Percentiles rank a stretch among this genome's conserved stretches.
Evolutionary conservation across 306 rosid genomes (phyloP).

Genomic region (Prosopis cineraria): DNA sequence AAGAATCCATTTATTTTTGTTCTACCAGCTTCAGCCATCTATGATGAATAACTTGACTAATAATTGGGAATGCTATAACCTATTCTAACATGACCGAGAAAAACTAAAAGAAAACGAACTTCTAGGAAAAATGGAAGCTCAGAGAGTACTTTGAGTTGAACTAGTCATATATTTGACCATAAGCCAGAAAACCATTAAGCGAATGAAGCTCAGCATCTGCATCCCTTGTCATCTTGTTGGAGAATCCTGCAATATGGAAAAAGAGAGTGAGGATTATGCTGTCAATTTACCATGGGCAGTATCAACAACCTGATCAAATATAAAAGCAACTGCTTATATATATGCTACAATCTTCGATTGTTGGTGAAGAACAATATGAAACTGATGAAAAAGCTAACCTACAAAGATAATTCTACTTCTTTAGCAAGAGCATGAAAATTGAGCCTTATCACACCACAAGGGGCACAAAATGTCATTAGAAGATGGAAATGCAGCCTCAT

Average conservation of each 20-base stretch:
- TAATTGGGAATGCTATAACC: constrained; percentile 27
- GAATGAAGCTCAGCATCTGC: constrained; percentile 68
- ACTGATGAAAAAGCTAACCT: background rate
- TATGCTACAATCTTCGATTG: background rate
- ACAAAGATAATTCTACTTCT: background rate
- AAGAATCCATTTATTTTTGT: background rate
- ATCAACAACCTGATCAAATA: constrained; percentile 23
- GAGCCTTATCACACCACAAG: background rate
- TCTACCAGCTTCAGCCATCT: constrained; percentile 26
- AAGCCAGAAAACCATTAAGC: constrained; percentile 63
- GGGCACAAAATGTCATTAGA: constrained; percentile 1
- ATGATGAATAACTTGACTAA: background rate
- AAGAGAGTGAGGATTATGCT: constrained; percentile 5
- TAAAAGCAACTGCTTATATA: background rate
- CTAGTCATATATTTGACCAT: constrained; percentile 38
- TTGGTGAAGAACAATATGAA: background rate
- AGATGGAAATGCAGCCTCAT: constrained; percentile 20
- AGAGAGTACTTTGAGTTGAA: constrained; percentile 20
- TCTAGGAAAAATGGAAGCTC: constrained; percentile 37
- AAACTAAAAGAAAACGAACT: constrained; percentile 34
- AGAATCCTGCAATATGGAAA: constrained; percentile 50
- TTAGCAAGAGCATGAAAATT: background rate
- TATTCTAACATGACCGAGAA: constrained; percentile 27
- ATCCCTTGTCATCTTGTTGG: constrained; percentile 48
- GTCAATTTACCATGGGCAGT: background rate